Evolutionary conservation across 345 rosid genomes (phyloP).

Genomic region (Eucalyptus sideroxylon): DNA sequence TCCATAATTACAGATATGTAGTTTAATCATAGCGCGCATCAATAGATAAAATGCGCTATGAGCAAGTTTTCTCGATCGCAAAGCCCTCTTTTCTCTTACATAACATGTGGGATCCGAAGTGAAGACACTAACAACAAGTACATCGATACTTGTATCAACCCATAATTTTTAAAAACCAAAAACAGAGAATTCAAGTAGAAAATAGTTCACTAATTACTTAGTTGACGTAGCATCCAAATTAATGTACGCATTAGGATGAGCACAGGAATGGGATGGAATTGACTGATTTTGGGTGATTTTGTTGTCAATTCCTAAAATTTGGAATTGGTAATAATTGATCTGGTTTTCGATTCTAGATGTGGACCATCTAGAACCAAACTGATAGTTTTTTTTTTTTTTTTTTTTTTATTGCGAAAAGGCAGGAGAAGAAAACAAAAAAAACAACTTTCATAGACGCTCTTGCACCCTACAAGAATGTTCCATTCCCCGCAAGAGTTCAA

Average conservation of each 20-base stretch:
- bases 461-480: not conserved
- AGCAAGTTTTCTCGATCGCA: not conserved
- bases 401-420: not conserved
- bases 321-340: not conserved
- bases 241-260: not conserved
- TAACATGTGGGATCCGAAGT: not conserved
- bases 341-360: not conserved
- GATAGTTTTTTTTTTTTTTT: too few species aligned
- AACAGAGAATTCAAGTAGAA: not conserved
- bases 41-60: not conserved
- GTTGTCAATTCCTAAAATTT: not conserved
- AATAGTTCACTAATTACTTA: not conserved
- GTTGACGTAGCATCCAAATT: not conserved
- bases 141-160: not conserved
- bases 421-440: not conserved
- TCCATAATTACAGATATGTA: not conserved
- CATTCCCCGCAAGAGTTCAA: not conserved
- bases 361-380: fast-evolving
- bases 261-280: not conserved
- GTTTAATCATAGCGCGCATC: not conserved
- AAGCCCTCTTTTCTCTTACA: not conserved
- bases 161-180: not conserved
- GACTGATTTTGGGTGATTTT: fast-evolving
- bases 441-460: not conserved
- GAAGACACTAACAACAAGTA: not conserved